phyloP scores from a whole-genome alignment of 345 rosid species.

The Arabidopsis suecica region DNA sequence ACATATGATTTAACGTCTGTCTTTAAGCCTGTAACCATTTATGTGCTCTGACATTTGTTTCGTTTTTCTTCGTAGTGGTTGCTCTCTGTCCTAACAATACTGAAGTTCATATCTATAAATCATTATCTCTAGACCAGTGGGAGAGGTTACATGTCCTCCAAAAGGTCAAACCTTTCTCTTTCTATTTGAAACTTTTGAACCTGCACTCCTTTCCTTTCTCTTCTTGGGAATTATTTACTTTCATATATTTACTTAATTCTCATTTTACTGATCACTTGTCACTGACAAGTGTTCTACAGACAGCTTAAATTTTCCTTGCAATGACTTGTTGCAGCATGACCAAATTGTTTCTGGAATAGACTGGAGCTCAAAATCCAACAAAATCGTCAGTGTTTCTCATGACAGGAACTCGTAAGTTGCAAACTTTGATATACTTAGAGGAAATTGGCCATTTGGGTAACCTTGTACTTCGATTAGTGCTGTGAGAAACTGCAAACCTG shows the following conservation, averaged over 20 bases:
- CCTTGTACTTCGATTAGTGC: not conserved
- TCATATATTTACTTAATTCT: not conserved
- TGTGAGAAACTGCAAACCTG: not conserved
- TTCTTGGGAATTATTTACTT: not conserved
- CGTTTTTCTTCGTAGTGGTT: conserved; percentile 63
- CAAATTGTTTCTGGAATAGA: conserved; percentile 97
- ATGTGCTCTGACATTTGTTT: conserved; percentile 14
- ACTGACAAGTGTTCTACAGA: not conserved
- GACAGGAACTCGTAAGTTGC: conserved; percentile 94
- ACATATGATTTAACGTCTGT: not conserved
- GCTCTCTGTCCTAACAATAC: conserved; percentile 89
- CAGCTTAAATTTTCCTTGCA: conserved; percentile 4
- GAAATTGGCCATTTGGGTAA: not conserved
- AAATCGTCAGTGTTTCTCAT: conserved; percentile 89
- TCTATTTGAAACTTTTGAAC: conserved; percentile 3
- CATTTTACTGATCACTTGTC: not conserved
- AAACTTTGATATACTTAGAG: conserved; percentile 18
- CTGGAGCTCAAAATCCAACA: conserved; percentile 86
- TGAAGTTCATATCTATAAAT: conserved; percentile 92
- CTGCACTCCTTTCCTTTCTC: not conserved
- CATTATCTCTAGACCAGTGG: conserved; percentile 74
- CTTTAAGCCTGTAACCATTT: not conserved
- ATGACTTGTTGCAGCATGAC: conserved; percentile 73
- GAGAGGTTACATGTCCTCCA: conserved; percentile 86
- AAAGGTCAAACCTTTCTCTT: conserved; percentile 52